Evolutionary conservation across 176 grass and related monocot species (phyloP).

Genomic region (Triticum monococcum): DNA sequence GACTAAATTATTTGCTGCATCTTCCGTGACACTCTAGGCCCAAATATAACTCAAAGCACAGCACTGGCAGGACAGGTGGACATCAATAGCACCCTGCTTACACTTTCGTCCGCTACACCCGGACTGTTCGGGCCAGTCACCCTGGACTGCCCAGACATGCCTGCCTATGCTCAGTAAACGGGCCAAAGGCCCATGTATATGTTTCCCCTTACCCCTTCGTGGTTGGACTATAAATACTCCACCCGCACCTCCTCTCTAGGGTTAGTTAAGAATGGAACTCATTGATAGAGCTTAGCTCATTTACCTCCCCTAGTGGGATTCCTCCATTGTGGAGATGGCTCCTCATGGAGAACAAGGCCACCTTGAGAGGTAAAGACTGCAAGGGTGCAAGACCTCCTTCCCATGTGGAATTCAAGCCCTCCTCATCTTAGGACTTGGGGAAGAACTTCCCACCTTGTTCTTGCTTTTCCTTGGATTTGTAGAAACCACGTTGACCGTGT

Average conservation of each 20-base stretch:
- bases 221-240: not conserved
- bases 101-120: not conserved
- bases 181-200: not conserved
- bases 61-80: not conserved
- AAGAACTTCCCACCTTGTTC: too few relatives aligned
- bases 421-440: too few relatives aligned
- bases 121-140: too few relatives aligned
- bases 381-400: too few relatives aligned
- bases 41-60: not conserved
- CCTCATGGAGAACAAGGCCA: too few relatives aligned
- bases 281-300: not conserved
- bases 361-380: too few relatives aligned
- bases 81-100: not conserved
- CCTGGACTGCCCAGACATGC: not conserved
- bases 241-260: not conserved
- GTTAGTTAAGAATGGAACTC: not conserved
- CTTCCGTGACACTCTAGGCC: not conserved
- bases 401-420: too few relatives aligned
- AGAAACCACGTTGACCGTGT: too few relatives aligned
- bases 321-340: too few relatives aligned
- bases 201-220: not conserved
- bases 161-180: not conserved
- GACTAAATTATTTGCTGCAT: slow-evolving; percentile 9
- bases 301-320: not conserved
- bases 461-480: too few relatives aligned